Conservation (phyloP, 768 basidiomycete genomes). For the Tulasnella sp. region DNA sequence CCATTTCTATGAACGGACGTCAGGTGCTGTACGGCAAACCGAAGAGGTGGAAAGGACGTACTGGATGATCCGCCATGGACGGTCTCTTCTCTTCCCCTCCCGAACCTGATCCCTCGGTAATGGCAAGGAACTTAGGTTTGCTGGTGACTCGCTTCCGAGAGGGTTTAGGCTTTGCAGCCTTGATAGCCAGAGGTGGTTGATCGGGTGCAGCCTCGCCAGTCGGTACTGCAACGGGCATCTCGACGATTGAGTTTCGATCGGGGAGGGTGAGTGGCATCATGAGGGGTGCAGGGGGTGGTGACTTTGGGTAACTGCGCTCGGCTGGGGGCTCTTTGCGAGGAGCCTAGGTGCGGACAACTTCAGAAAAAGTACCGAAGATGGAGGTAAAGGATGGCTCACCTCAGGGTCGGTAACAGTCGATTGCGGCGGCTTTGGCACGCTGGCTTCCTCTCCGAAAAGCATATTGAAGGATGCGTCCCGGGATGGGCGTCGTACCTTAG, state of each 20-base stretch:
- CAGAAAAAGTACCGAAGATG: background rate
- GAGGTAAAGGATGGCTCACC: background rate
- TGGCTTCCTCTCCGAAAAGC: background rate
- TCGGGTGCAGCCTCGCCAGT: conserved; percentile 1
- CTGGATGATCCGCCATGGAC: conserved; percentile 8
- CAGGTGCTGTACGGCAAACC: background rate
- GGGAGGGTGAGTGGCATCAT: conserved; percentile 24
- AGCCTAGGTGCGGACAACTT: background rate
- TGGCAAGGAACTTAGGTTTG: conserved; percentile 14
- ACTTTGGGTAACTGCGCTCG: conserved; percentile 17
- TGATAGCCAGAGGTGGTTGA: background rate
- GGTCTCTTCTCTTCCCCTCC: background rate
- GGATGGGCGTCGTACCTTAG: background rate
- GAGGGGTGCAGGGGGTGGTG: conserved; percentile 27
- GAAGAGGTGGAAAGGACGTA: background rate
- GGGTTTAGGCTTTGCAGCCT: background rate
- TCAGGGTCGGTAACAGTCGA: background rate
- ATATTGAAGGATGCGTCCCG: conserved; percentile 10
- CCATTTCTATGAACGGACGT: conserved; percentile 14
- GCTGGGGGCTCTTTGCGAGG: background rate
- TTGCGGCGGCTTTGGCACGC: conserved; percentile 8
- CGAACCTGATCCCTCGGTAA: background rate
- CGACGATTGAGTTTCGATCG: conserved; percentile 20
- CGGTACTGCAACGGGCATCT: conserved; percentile 15
- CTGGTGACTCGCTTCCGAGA: conserved; percentile 10